Evolutionary conservation across 2,329 filamentous ascomycete species (phyloP), one percentile per base, ranked within the genome.

Genomic region (Orbilia javanica): DNA sequence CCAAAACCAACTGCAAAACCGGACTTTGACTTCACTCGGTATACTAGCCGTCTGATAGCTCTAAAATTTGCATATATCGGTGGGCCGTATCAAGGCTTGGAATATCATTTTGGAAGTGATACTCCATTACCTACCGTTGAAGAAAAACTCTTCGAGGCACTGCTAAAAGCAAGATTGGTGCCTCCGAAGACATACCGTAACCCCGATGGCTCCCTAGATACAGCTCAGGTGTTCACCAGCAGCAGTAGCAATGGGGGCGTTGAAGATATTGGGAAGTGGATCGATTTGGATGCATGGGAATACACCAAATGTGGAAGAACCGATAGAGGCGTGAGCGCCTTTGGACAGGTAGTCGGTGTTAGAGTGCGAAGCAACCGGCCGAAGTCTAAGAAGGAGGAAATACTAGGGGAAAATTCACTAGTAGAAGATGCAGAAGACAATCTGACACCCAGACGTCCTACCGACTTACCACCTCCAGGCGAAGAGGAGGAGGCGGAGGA

Each of bases 261-360:
- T 77, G 78, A 31, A 46, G 55, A 79, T 60, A 64, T 79, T 4
- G 70, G 55, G 60, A 80, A 76, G 39, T 76, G 57, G 66, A 86
- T 97, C 27, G 91, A 93, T 84, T 97, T 93, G 88, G 90, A 92
- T 36, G 90, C 91, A 6, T 94, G 90, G 84, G 92, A 97, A 79
- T 99, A 98, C 84, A 94, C 92, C 39, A 99, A 99, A 84, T 97
- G 95, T 82, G 96, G 96, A 1, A 88, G 96, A 79, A 99, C 96
- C 18, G 96, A 99, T 83, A 88, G 90, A 67, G 96, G 96, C 11
- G 96, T 99, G 39, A 97, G 94, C 84, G 94, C 96, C 2, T 99
- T 99, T 85, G 96, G 96, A 0, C 96, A 99, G 86, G 96, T 99
- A 72, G 90, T 99, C 82, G 92, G 90, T 0, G 85, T 99, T 46